Evolutionary conservation across 2,329 filamentous ascomycete genomes (phyloP).

Genomic region (Monilinia vaccinii-corymbosi): DNA sequence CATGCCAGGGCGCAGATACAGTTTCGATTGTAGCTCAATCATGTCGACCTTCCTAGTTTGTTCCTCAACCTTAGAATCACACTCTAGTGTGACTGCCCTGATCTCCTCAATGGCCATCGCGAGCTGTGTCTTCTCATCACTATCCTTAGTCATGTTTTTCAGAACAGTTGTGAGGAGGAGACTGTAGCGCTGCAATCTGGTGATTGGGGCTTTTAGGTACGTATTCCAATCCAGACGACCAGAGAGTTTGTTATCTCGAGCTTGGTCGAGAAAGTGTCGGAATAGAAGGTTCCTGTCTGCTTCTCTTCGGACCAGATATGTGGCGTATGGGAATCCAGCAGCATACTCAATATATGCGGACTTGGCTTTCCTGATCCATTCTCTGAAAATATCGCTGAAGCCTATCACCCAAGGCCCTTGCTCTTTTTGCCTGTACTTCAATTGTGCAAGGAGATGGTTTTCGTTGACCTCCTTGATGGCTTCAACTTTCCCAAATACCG

Average conservation of each 20-base stretch:
- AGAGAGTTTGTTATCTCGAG: slow-evolving; percentile 67
- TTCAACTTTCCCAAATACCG: slow-evolving; percentile 88
- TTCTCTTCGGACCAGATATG: slow-evolving; percentile 76
- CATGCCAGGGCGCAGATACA: slow-evolving; percentile 81
- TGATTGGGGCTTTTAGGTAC: slow-evolving; percentile 88
- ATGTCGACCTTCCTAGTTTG: slow-evolving; percentile 86
- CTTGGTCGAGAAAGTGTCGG: slow-evolving; percentile 73
- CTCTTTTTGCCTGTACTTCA: slow-evolving; percentile 95
- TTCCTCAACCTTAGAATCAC: slow-evolving; percentile 85
- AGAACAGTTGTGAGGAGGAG: slow-evolving; percentile 75
- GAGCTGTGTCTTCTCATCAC: slow-evolving; percentile 82
- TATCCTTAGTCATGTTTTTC: slow-evolving; percentile 74
- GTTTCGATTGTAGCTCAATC: slow-evolving; percentile 71
- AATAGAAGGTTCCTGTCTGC: slow-evolving; percentile 78
- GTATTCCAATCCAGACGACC: slow-evolving; percentile 87
- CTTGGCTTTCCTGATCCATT: slow-evolving; percentile 95
- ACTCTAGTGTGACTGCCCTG: slow-evolving; percentile 78
- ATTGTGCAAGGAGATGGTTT: slow-evolving; percentile 80
- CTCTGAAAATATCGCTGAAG: slow-evolving; percentile 93
- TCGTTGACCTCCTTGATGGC: slow-evolving; percentile 85
- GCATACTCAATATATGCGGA: slow-evolving; percentile 88
- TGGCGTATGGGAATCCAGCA: slow-evolving; percentile 74
- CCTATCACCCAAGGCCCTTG: slow-evolving; percentile 91
- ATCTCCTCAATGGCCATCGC: slow-evolving; percentile 84
- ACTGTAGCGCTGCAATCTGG: slow-evolving; percentile 81